Evolutionary conservation across 2,329 filamentous ascomycete genomes (phyloP).

Genomic region (Zasmidium citrigriseum): DNA sequence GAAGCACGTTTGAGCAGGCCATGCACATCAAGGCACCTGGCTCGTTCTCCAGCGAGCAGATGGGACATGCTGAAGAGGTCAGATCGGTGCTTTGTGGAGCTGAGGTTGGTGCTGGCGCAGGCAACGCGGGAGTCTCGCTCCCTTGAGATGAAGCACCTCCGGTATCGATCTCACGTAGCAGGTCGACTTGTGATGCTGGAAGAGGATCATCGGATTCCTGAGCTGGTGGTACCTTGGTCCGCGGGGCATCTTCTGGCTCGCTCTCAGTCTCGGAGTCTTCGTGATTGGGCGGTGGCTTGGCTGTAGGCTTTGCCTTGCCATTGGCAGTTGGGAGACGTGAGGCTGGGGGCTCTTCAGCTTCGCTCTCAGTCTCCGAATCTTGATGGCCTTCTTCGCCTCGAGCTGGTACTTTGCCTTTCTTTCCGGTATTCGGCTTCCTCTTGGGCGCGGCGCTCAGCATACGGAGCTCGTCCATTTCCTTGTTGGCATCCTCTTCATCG

Average conservation of each 20-base stretch:
- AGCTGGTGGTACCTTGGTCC: background rate
- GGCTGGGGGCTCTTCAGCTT: conserved; percentile 17
- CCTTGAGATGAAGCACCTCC: conserved; percentile 8
- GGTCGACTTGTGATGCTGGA: conserved; percentile 8
- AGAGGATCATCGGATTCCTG: background rate
- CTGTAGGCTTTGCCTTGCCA: background rate
- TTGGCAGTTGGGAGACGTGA: background rate
- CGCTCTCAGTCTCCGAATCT: conserved; percentile 32
- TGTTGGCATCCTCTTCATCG: conserved; percentile 52
- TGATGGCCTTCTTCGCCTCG: conserved; percentile 13
- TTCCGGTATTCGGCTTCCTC: background rate
- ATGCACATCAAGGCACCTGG: conserved; percentile 59
- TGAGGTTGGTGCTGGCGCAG: conserved; percentile 2
- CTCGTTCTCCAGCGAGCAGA: conserved; percentile 70
- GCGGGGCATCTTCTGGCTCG: conserved; percentile 1
- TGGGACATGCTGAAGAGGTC: conserved; percentile 47
- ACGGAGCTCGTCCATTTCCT: conserved; percentile 69
- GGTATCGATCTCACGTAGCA: conserved; percentile 6
- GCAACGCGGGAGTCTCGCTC: conserved; percentile 3
- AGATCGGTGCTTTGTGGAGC: background rate
- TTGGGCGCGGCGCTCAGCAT: conserved; percentile 38
- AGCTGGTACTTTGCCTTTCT: background rate
- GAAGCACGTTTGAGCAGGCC: conserved; percentile 71
- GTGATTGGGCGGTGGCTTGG: background rate
- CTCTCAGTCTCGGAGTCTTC: conserved; percentile 20